Evolutionary conservation across 768 basidiomycete genomes (phyloP).

Genomic region (Leccinum imitatum): DNA sequence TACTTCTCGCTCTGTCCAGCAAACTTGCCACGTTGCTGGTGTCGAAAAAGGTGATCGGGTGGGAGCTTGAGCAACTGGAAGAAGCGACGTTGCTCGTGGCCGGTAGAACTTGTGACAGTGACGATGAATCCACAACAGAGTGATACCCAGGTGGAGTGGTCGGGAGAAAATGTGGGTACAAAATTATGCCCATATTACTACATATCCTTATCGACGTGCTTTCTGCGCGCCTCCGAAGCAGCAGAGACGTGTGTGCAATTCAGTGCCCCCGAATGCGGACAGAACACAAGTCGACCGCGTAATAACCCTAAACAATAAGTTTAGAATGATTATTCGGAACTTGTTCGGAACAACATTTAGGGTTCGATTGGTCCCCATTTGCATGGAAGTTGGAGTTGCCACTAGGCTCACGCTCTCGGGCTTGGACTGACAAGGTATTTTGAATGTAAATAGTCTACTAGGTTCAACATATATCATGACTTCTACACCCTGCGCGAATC

Average conservation of each 20-base stretch:
- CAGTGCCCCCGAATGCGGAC: neutral
- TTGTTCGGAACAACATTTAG: too few species aligned
- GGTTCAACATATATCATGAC: too few species aligned
- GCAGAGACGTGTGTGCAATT: neutral
- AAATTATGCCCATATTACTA: neutral
- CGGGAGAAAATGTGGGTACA: conserved; percentile 1
- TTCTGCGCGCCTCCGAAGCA: conserved; percentile 6
- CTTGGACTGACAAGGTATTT: too few species aligned
- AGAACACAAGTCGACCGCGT: too few species aligned
- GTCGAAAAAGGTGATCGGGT: conserved; percentile 58
- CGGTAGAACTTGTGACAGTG: conserved; percentile 58
- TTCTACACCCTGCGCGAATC: too few species aligned
- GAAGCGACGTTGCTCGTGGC: conserved; percentile 41
- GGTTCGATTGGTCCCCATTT: too few species aligned
- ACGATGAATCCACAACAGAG: conserved; percentile 53
- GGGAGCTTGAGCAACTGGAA: conserved; percentile 72
- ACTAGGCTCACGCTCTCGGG: too few species aligned
- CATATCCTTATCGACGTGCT: neutral
- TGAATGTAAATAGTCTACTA: too few species aligned
- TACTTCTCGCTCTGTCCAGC: conserved; percentile 46
- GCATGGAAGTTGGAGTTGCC: too few species aligned
- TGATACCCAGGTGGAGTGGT: conserved; percentile 20
- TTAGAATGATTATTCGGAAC: too few species aligned
- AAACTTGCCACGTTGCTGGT: conserved; percentile 42
- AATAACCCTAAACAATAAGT: too few species aligned